Evolutionary conservation across 2,329 filamentous ascomycete species (phyloP).

Genomic region (Davidsoniella virescens): DNA sequence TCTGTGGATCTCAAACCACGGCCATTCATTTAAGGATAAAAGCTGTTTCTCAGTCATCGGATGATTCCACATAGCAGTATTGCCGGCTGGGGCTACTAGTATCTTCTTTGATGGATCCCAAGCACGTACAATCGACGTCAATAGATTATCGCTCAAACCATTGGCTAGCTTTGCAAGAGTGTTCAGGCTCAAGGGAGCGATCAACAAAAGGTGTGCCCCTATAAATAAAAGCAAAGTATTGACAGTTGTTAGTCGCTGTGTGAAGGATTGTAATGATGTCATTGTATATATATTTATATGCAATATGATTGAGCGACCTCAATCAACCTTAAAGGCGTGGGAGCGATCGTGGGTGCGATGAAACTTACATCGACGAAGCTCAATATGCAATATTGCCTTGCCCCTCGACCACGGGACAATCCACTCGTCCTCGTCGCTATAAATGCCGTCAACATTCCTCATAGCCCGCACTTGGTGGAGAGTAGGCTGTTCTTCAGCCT

Average conservation of each 20-base stretch:
- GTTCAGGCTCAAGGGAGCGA: conserved; percentile 74
- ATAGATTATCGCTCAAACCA: conserved; percentile 62
- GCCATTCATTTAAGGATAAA: conserved; percentile 43
- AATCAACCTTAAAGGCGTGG: no score
- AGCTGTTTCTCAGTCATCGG: conserved; percentile 65
- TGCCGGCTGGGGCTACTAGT: conserved; percentile 70
- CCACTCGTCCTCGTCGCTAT: conserved; percentile 82
- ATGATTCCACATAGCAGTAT: conserved; percentile 79
- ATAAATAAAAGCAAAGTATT: not conserved
- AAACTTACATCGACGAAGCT: conserved; percentile 44
- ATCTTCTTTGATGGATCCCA: conserved; percentile 76
- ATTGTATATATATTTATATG: not conserved
- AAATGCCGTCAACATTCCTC: conserved; percentile 64
- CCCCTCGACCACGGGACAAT: conserved; percentile 58
- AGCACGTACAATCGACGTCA: conserved; percentile 60
- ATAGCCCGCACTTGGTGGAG: conserved; percentile 40
- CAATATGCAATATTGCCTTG: conserved; percentile 76
- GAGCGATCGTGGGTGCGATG: not conserved
- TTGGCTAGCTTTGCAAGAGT: conserved; percentile 67
- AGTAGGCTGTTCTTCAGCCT: conserved; percentile 60
- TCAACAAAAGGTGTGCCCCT: conserved; percentile 58
- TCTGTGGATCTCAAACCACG: conserved; percentile 54
- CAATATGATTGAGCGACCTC: not conserved
- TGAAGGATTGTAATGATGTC: no score
- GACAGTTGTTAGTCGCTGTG: no score